A percentile compares a stretch with the other conserved stretches of the same genome.
phyloP scores from a whole-genome alignment of 495 filamentous ascomycete genomes.

The Apodospora peruviana region DNA sequence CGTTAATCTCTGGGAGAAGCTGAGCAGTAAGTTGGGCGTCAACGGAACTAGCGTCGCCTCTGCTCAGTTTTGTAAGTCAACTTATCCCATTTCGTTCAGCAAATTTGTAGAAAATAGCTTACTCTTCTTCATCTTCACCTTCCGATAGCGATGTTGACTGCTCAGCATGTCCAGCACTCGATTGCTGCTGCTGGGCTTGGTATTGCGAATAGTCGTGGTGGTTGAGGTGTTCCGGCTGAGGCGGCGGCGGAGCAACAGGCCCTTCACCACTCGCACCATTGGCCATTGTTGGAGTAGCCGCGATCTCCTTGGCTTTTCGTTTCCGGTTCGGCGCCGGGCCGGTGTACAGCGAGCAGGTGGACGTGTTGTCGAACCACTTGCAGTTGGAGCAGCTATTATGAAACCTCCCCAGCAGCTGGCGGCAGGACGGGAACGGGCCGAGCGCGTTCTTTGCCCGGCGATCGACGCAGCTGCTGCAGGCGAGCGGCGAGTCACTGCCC shows the following conservation, averaged over 20 bases:
- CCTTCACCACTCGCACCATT: no score
- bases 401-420: constrained; percentile 19
- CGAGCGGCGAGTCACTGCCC: constrained; percentile 17
- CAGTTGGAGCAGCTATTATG: constrained; percentile 33
- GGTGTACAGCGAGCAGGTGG: constrained; percentile 26
- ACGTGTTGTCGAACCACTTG: constrained; percentile 34
- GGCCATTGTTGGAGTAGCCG: no score
- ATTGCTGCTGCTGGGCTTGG: neutral
- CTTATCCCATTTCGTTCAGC: neutral
- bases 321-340: constrained; percentile 30
- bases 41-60: constrained; percentile 1
- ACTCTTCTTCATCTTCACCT: neutral
- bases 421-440: constrained; percentile 25
- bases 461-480: constrained; percentile 23
- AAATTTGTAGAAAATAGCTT: neutral
- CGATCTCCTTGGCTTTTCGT: constrained; percentile 24
- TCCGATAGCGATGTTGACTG: neutral
- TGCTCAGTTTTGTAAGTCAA: neutral
- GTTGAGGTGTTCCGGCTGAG: neutral
- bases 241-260: neutral
- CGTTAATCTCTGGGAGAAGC: constrained; percentile 14
- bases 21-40: constrained; percentile 16
- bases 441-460: constrained; percentile 21
- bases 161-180: neutral
- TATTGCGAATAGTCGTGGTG: neutral